Percentiles rank a stretch among this genome's conserved stretches.
Evolutionary conservation across 1,284 basidiomycete species (phyloP).

Genomic region (Irpex lacteus): DNA sequence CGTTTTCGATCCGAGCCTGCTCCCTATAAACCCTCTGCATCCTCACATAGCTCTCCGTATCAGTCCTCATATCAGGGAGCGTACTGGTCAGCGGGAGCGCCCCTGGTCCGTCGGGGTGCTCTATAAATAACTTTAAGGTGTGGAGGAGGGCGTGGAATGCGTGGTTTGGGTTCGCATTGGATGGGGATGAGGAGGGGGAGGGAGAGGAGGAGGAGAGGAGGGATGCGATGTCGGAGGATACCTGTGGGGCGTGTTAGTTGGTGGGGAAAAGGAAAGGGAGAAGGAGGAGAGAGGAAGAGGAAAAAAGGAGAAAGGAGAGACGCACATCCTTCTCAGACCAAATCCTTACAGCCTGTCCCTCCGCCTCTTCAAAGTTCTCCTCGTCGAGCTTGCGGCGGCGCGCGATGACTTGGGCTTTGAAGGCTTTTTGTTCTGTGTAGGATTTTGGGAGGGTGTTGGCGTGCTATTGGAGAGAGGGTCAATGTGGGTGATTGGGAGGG

Average conservation of each 20-base stretch:
- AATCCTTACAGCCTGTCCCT: slow-evolving; percentile 75
- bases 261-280: not conserved
- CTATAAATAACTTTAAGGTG: slow-evolving; percentile 65
- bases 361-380: slow-evolving; percentile 96
- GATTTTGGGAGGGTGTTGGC: slow-evolving; percentile 61
- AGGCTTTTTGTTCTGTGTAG: slow-evolving; percentile 71
- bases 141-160: slow-evolving; percentile 87
- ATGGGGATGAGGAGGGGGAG: slow-evolving; percentile 27
- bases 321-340: slow-evolving; percentile 60
- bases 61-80: slow-evolving; percentile 96
- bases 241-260: slow-evolving; percentile 23
- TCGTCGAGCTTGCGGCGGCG: slow-evolving; percentile 79
- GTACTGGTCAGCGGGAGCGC: slow-evolving; percentile 56
- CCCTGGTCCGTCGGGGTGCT: slow-evolving; percentile 29
- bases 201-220: slow-evolving; percentile 48
- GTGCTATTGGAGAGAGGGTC: slow-evolving; percentile 47
- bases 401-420: slow-evolving; percentile 63
- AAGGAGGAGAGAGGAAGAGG: not conserved
- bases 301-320: not conserved
- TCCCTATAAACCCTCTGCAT: slow-evolving; percentile 78
- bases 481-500: not conserved
- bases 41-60: slow-evolving; percentile 78
- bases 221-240: slow-evolving; percentile 64
- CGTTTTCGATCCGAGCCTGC: slow-evolving; percentile 70
- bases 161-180: slow-evolving; percentile 25